Evolutionary conservation across 2,329 filamentous ascomycete genomes (phyloP), one percentile per base, ranked within the genome.

Genomic region (Fusarium sterilihyphosum): DNA sequence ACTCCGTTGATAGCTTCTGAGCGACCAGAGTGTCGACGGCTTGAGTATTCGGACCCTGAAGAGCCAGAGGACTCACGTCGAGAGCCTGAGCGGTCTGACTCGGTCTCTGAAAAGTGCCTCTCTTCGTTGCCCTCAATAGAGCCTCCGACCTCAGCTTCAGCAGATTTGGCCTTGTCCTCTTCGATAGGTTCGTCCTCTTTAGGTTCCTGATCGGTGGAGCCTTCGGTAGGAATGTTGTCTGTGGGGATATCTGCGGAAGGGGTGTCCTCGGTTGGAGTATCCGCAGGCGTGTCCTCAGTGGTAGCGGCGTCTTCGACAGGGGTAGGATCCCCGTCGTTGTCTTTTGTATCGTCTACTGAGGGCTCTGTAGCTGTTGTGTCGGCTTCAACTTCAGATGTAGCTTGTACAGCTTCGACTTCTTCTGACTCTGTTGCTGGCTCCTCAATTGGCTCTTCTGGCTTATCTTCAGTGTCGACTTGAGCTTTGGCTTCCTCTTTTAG

Each of bases 1-100:
- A 87, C 88, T 31, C 85, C 85, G 38, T 88, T 86, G 67, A 90
- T 89, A 41, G 86, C 87, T 73, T 89, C 86, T 5, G 88, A 87
- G 10, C 84, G 81, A 16, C 81, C 76, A 3, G 85, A 87, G 4
- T 82, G 79, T n/a, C 84, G 83, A 33, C 84, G 79, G 24, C 79
- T 70, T n/a, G 76, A 77, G 50, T 49, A 56, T 38, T 69, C 67
- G 5, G 74, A 79, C 24, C 61, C 73, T 17, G 70, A 71, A 17
- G 79, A 80, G 44, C 67, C 54, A 41, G 72, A 74, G 29, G 80
- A 81, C 37, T 71, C 62, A 58, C 77, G 73, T 29, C 70, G 72
- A 53, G 70, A 78, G 3, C 49, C 67, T 4, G 75, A 70, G 20
- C 46, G 49, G 24, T 77, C 74, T 41, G 78, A 75, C 37, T 73